phyloP scores from a whole-genome alignment of 345 rosid species.

The Limnanthes douglasii region DNA sequence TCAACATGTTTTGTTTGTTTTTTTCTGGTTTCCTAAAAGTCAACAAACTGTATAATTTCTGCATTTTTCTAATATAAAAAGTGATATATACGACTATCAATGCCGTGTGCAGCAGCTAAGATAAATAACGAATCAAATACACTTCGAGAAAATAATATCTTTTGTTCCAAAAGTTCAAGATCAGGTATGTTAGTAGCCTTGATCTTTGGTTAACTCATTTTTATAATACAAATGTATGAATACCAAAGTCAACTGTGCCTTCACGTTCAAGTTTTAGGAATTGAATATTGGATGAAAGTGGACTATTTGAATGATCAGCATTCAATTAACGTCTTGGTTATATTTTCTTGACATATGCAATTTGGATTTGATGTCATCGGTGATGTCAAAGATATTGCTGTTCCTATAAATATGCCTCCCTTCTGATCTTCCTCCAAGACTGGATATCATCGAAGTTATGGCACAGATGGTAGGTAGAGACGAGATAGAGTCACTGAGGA shows the following conservation, averaged over 20 bases:
- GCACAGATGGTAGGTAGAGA: constrained; percentile 37
- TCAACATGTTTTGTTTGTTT: too few relatives aligned
- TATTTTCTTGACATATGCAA: too few relatives aligned
- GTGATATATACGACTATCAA: too few relatives aligned
- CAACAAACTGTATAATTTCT: too few relatives aligned
- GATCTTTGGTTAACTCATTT: too few relatives aligned
- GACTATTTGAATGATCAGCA: neutral
- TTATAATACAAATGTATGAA: too few relatives aligned
- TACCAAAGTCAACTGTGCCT: neutral
- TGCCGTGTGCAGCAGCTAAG: neutral
- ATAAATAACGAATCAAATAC: too few relatives aligned
- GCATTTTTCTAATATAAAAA: neutral
- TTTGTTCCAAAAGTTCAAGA: neutral
- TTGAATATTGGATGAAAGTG: neutral
- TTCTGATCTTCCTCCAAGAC: neutral
- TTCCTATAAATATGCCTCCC: neutral
- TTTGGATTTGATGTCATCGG: too few relatives aligned
- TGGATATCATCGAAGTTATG: constrained; percentile 12
- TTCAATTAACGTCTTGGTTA: too few relatives aligned
- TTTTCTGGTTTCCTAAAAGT: too few relatives aligned
- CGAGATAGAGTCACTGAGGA: constrained; percentile 50
- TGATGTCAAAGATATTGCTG: neutral
- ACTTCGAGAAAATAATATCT: neutral
- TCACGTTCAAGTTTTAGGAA: neutral
- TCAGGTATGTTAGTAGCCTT: too few relatives aligned